Conservation (phyloP, 78 protist genomes). For the Dictyostelium firmibasis region DNA sequence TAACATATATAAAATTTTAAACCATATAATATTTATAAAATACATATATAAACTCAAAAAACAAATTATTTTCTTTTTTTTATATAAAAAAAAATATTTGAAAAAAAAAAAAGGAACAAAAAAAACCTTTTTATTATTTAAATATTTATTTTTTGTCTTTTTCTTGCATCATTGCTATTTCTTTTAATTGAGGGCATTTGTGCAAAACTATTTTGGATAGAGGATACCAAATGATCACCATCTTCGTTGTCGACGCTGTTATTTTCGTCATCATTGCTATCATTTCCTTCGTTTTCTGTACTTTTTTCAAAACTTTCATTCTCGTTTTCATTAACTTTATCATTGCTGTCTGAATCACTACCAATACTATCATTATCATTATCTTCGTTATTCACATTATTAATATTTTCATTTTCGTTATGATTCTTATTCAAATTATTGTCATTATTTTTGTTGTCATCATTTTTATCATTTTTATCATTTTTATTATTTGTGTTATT, state of each 20-base stretch:
- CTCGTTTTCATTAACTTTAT: not conserved
- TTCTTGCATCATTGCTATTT: not conserved
- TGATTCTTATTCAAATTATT: too few relatives aligned
- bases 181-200: slow-evolving; percentile 56
- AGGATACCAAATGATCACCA: not conserved
- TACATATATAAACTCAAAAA: not conserved
- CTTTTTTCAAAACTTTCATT: not conserved
- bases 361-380: not conserved
- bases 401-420: too few relatives aligned
- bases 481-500: not conserved
- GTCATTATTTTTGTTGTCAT: too few relatives aligned
- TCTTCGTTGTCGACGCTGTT: not conserved
- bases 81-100: not conserved
- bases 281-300: not conserved
- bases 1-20: not conserved
- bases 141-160: slow-evolving; percentile 68
- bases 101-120: not conserved
- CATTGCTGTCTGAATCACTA: not conserved
- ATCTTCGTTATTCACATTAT: not conserved
- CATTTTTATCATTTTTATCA: not conserved
- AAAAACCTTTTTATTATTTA: not conserved
- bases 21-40: not conserved
- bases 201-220: slow-evolving; percentile 42
- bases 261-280: not conserved
- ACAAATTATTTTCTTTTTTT: not conserved